Conservation (phyloP, 75 land plant genomes). For the Azolla pinnata region DNA sequence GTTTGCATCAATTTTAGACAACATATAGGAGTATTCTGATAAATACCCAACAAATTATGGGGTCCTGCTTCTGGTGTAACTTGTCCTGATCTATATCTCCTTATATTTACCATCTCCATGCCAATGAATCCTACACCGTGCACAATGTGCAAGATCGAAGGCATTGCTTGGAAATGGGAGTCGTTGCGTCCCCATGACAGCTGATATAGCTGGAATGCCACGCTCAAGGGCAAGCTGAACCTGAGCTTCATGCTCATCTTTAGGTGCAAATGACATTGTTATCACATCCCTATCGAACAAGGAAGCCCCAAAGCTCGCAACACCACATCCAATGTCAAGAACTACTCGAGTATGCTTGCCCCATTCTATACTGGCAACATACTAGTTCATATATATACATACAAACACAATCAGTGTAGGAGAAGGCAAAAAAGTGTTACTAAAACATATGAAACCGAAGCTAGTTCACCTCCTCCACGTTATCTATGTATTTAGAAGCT, state of each 20-base stretch:
- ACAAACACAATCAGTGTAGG: not conserved
- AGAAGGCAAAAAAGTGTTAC: too few relatives aligned
- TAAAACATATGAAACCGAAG: too few relatives aligned
- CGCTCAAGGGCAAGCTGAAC: slow-evolving; percentile 46
- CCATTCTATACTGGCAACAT: slow-evolving; percentile 35
- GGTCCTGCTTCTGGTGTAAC: too few relatives aligned
- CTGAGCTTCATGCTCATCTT: slow-evolving; percentile 41
- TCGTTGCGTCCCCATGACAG: slow-evolving; percentile 36
- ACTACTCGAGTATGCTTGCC: slow-evolving; percentile 34
- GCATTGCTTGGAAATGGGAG: slow-evolving; percentile 25
- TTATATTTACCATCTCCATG: slow-evolving; percentile 21
- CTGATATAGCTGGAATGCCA: slow-evolving; percentile 38
- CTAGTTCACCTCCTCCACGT: not conserved
- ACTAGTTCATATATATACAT: slow-evolving; percentile 12
- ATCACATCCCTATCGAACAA: slow-evolving; percentile 30
- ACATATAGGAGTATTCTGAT: too few relatives aligned
- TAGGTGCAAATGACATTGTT: slow-evolving; percentile 41
- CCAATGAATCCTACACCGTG: slow-evolving; percentile 32
- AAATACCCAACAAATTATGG: too few relatives aligned
- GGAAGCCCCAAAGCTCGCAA: slow-evolving; percentile 42
- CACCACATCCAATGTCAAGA: slow-evolving; percentile 49
- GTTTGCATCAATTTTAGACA: too few relatives aligned
- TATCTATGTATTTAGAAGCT: slow-evolving; percentile 10
- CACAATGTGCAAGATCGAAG: slow-evolving; percentile 33
- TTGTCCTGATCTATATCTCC: too few relatives aligned